Evolutionary conservation across 2,329 filamentous ascomycete species (phyloP), one percentile per base, ranked within the genome.

Genomic region (Sclerotinia borealis): DNA sequence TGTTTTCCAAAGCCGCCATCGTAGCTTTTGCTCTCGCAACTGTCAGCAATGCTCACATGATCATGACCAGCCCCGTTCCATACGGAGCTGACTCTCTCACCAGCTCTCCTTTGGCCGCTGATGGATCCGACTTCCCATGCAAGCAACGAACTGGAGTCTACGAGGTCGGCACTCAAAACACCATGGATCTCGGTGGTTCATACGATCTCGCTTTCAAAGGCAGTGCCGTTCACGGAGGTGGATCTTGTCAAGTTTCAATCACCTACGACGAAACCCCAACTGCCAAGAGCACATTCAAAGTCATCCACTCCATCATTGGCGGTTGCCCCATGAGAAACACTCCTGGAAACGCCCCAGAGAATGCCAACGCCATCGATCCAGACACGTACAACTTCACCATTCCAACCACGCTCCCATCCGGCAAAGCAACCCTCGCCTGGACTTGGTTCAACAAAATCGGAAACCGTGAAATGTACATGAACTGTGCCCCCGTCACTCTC

Each of bases 381-480:
- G 81, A 81, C 72, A 79, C 77, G 0, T 95, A 90, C 76, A 78
- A 84, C 36, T 96, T 88, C 77, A 83, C 78, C 0, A 85, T 97
- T 7, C 93, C 93, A 0, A 75, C 81, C 0, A 84, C 87, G 27
- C 82, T 97, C 52, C 85, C 87, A 10, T 79, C 87, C 1, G 95
- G 93, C 4, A 83, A 92, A 47, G 93, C 90, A 31, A 90, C 87
- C 0, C 80, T 98, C 6, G 91, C 91, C 0, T 98, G 93, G 92
- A 92, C 92, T 0, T 98, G 95, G 95, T 86, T 96, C 77, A 98
- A 98, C 80, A 89, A 89, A 65, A 73, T 96, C 11, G 95, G 95
- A 3, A 96, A 96, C 79, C 88, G 93, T 1, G 95, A 98, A 75
- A 92, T 96, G 83, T 97, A 98, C 82, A 96, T 96, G 92, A 96